Evolutionary conservation across 176 grass and related monocot genomes (phyloP).

Genomic region (Eleusine coracana): DNA sequence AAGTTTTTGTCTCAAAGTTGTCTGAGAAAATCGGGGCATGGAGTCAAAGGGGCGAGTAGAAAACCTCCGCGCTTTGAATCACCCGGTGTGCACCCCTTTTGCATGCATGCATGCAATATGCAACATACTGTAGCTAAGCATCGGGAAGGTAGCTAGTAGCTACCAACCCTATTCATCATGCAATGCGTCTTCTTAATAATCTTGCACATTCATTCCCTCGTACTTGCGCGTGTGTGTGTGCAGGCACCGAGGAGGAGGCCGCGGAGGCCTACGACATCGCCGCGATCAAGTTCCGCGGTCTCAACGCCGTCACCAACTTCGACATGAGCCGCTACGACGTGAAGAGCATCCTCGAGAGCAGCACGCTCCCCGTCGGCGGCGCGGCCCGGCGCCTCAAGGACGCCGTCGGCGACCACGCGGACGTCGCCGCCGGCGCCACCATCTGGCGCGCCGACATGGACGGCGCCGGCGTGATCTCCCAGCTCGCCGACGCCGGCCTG

Average conservation of each 20-base stretch:
- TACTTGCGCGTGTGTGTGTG: not conserved
- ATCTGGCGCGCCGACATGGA: constrained; percentile 52
- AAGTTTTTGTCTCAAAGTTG: constrained; percentile 67
- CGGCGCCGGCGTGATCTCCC: constrained; percentile 41
- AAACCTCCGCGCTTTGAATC: constrained; percentile 43
- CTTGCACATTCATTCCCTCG: constrained; percentile 24
- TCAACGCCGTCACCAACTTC: constrained; percentile 79
- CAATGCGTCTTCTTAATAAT: constrained; percentile 10
- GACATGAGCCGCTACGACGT: constrained; percentile 80
- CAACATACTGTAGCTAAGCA: constrained; percentile 15
- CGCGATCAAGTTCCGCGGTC: constrained; percentile 75
- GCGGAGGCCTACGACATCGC: constrained; percentile 87
- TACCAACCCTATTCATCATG: constrained; percentile 33
- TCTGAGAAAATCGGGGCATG: constrained; percentile 51
- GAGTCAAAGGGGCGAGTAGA: constrained; percentile 43
- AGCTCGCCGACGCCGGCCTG: constrained; percentile 44
- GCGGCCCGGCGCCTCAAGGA: constrained; percentile 56
- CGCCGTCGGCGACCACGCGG: constrained; percentile 37
- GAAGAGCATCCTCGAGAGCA: constrained; percentile 68
- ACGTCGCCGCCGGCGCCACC: constrained; percentile 33
- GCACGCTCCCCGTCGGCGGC: constrained; percentile 50
- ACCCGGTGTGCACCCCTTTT: constrained; percentile 27
- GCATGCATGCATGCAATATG: constrained; percentile 54
- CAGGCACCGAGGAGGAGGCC: constrained; percentile 82
- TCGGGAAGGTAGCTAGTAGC: constrained; percentile 17